Evolutionary conservation across 352 stramenopile species (phyloP), one percentile per base, ranked within the genome.

Genomic region (Plasmopara muralis): DNA sequence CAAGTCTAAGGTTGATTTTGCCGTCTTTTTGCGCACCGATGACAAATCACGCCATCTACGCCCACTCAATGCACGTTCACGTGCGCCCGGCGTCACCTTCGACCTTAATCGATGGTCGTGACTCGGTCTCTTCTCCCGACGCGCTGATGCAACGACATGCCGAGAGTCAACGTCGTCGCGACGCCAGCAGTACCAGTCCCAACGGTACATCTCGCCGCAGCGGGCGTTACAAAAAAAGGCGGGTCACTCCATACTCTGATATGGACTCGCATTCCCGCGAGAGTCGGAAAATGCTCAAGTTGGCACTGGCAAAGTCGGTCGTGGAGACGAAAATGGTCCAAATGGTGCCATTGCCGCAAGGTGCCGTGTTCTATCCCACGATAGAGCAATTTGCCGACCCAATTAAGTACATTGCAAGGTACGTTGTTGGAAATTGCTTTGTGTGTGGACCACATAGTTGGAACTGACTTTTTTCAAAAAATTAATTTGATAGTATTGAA

Each of bases 351-450:
- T 62, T 83, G 33, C 74, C 77, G 3, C 43, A 44, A 9, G 77
- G 66, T 13, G 67, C 61, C 9, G 64, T 87, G 15, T 97, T 94
- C 51, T 75, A 83, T 34, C 88, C 88, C 35, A 93, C 87, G 9
- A 7, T 65, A n/a, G 83, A 95, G 43, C 68, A 97, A 55, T 97
- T 96, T 54, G 68, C 75, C 8, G 76, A 93, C 47, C 87, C 87
- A 6, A 85, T 96, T 53, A 76, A 71, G 57, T 97, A 96, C 65
- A 96, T 97, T 45, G 53, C 69, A 3, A 82, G 64, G 77, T 88
- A 57, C n/a, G 58, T 55, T 16, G 18, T 34, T 9, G 13, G 3
- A 37, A 8, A 47, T 55, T 55, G 30, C 28, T 5, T 13, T n/a
- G 41, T 6, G 6, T 30, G 29, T 49, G 18, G 6, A 28, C 2